These are phyloP conservation scores for Alternaria sp. DNA, from an alignment of 2,329 filamentous ascomycete species.

Conservation along the genomic window DNA sequence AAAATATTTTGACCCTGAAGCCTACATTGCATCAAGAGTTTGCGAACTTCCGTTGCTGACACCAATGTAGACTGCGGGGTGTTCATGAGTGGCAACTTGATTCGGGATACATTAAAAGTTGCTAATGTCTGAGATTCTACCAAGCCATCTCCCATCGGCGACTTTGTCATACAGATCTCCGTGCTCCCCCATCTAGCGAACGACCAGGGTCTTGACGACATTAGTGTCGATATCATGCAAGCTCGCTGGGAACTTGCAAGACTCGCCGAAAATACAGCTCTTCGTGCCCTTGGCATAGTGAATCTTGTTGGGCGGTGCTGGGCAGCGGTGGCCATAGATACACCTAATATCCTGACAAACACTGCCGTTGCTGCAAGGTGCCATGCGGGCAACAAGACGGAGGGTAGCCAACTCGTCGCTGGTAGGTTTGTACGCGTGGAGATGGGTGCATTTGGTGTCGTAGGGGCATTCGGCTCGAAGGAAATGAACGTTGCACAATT, in stretches of 20 bases:
- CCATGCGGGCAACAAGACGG: constrained; percentile 67
- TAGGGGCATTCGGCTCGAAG: constrained; percentile 65
- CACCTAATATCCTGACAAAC: constrained; percentile 65
- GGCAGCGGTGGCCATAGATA: constrained; percentile 70
- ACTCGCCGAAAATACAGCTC: constrained; percentile 64
- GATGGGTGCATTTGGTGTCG: constrained; percentile 61
- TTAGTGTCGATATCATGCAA: constrained; percentile 65
- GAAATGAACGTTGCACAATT: constrained; percentile 68
- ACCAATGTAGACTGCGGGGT: neutral
- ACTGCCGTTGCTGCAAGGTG: constrained; percentile 64
- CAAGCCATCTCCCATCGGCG: neutral
- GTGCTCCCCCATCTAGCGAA: constrained; percentile 25
- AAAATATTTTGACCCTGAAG: neutral
- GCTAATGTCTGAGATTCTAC: neutral
- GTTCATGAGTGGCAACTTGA: neutral
- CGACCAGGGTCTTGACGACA: constrained; percentile 59
- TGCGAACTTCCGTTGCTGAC: neutral
- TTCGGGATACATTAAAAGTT: neutral
- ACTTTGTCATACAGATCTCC: neutral
- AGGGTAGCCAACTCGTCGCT: constrained; percentile 61
- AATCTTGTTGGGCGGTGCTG: constrained; percentile 52
- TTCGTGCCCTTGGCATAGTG: constrained; percentile 57
- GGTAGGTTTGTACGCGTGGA: constrained; percentile 61
- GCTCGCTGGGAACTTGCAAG: constrained; percentile 64
- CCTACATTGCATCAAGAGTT: neutral